Conservation (phyloP, 305 asterid species). For the Fraxinus baroniana region DNA sequence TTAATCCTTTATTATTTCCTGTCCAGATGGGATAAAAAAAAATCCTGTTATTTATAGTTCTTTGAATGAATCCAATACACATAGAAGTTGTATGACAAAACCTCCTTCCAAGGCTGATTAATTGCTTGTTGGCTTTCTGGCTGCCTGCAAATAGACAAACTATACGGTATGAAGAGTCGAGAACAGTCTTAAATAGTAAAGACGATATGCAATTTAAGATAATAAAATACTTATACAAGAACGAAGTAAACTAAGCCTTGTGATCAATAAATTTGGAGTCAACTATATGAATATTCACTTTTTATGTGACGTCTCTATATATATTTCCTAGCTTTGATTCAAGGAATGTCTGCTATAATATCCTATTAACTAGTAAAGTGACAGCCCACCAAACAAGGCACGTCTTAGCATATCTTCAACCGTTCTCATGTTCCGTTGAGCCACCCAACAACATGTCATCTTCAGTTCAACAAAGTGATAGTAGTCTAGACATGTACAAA, state of each 20-base stretch:
- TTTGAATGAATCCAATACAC: slow-evolving; percentile 23
- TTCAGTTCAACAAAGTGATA: background rate
- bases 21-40: slow-evolving; percentile 1
- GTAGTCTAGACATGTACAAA: background rate
- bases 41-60: slow-evolving; percentile 18
- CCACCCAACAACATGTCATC: background rate
- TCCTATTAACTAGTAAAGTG: background rate
- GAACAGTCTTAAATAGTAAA: no score
- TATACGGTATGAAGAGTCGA: background rate
- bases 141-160: slow-evolving; percentile 24
- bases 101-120: slow-evolving; percentile 7
- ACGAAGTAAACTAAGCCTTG: background rate
- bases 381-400: background rate
- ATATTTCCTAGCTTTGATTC: background rate
- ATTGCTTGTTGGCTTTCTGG: slow-evolving; percentile 10
- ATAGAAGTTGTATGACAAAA: background rate
- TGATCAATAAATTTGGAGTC: background rate
- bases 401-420: background rate
- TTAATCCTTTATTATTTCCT: background rate
- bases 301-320: background rate
- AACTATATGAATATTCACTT: background rate
- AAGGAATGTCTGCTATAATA: background rate
- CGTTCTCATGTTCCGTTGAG: background rate
- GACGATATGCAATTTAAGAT: background rate
- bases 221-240: background rate